Evolutionary conservation across 73 alveolate genomes (phyloP).

Genomic region (Blepharisma stoltei): DNA sequence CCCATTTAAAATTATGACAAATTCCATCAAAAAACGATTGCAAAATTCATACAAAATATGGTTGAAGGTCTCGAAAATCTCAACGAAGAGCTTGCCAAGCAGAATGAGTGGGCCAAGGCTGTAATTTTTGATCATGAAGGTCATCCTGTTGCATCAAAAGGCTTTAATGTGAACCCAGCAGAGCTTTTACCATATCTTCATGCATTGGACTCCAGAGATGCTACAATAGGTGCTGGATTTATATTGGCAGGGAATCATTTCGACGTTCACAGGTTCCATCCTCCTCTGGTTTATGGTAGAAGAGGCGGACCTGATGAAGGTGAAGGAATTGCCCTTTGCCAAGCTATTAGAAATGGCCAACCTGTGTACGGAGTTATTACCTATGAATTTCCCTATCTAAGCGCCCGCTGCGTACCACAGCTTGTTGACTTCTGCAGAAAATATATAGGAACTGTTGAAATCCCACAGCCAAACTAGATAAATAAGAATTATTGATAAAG

Average conservation of each 20-base stretch:
- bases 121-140: slow-evolving; percentile 46
- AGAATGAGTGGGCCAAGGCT: slow-evolving; percentile 52
- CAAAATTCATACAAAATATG: too few relatives aligned
- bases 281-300: slow-evolving; percentile 96
- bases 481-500: background rate
- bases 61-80: too few relatives aligned
- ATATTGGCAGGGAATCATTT: slow-evolving; percentile 67
- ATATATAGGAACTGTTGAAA: slow-evolving; percentile 15
- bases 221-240: slow-evolving; percentile 56
- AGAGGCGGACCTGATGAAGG: slow-evolving; percentile 98
- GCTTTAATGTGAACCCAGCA: slow-evolving; percentile 37
- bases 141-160: slow-evolving; percentile 38
- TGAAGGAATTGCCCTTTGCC: slow-evolving; percentile 83
- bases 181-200: slow-evolving; percentile 44
- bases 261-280: slow-evolving; percentile 97
- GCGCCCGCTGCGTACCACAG: slow-evolving; percentile 92
- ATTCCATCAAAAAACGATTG: too few relatives aligned
- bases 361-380: slow-evolving; percentile 52
- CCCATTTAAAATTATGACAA: too few relatives aligned
- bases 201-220: slow-evolving; percentile 47
- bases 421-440: slow-evolving; percentile 59
- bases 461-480: background rate
- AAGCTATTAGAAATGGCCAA: background rate
- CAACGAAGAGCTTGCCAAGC: background rate
- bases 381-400: slow-evolving; percentile 84